Conservation (phyloP, 805 yeast genomes). For the Schizosaccharomyces osmophilus region DNA sequence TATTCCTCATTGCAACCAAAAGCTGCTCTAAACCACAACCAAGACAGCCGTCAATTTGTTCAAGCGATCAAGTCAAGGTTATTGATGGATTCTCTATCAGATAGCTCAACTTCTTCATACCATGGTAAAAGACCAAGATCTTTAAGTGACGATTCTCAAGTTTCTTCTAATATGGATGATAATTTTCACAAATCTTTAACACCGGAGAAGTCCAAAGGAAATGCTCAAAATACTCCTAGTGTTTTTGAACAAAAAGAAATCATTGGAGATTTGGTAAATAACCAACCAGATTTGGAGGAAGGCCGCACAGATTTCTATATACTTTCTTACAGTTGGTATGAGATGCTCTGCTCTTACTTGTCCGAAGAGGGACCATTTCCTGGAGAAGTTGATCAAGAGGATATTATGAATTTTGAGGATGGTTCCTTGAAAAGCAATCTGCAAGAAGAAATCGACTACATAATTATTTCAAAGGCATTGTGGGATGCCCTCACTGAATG, state of each 20-base stretch:
- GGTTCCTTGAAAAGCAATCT: conserved; percentile 1
- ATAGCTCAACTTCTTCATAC: not conserved
- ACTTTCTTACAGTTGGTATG: not conserved
- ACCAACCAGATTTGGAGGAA: not conserved
- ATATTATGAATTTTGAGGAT: conserved; percentile 2
- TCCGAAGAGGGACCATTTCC: conserved; percentile 1
- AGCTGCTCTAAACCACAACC: too few species aligned
- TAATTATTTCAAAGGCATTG: conserved; percentile 6
- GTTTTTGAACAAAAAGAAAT: not conserved
- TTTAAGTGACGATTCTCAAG: not conserved
- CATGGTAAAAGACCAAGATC: not conserved
- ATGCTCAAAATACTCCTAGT: not conserved
- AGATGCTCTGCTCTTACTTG: not conserved
- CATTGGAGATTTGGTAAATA: not conserved
- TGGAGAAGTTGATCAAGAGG: conserved; percentile 7
- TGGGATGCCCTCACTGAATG: conserved; percentile 6
- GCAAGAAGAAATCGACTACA: conserved; percentile 4
- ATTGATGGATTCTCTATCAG: not conserved
- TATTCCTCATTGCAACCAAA: too few species aligned
- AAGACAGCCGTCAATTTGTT: conserved; percentile 22
- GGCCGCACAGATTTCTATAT: not conserved
- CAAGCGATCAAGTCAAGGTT: conserved; percentile 21
- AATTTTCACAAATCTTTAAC: not conserved
- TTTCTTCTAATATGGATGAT: not conserved
- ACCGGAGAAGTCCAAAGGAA: not conserved